These are phyloP conservation scores for Cucurbita moschata DNA, from an alignment of 306 rosid genomes.

Conservation along the genomic window DNA sequence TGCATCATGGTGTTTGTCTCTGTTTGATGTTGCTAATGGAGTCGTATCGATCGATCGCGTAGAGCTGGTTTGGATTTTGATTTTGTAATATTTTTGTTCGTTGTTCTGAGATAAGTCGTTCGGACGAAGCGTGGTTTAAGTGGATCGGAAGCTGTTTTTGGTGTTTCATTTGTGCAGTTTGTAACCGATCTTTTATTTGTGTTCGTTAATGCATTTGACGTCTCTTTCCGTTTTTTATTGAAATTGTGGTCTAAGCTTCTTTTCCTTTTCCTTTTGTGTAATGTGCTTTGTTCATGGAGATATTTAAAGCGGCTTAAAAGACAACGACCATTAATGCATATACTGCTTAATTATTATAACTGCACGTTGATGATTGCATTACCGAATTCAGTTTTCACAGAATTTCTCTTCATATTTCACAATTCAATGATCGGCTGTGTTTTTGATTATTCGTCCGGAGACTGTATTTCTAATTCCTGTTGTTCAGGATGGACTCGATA, in stretches of 20 bases:
- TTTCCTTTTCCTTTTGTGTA: background rate
- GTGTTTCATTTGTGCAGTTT: background rate
- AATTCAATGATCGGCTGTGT: background rate
- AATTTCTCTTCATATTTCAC: background rate
- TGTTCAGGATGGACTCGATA: slow-evolving; percentile 2
- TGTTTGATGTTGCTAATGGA: background rate
- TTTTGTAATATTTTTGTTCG: background rate
- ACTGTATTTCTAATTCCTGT: background rate
- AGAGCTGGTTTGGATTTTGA: background rate
- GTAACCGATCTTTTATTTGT: background rate
- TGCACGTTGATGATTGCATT: background rate
- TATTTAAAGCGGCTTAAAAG: too few relatives aligned
- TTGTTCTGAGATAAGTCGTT: background rate
- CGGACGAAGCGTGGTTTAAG: background rate
- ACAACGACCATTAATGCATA: background rate
- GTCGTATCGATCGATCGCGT: background rate
- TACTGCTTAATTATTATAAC: background rate
- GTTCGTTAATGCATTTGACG: background rate
- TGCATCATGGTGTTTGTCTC: background rate
- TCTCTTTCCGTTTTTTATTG: background rate
- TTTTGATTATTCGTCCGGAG: background rate
- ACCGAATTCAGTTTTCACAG: background rate
- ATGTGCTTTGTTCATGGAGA: background rate
- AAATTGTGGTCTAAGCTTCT: background rate
- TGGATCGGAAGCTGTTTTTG: background rate